A percentile compares a stretch with the other conserved stretches of the same genome.
These are phyloP conservation scores for Austroboletus festivus DNA, from an alignment of 768 basidiomycete genomes.

Conservation along the genomic window DNA sequence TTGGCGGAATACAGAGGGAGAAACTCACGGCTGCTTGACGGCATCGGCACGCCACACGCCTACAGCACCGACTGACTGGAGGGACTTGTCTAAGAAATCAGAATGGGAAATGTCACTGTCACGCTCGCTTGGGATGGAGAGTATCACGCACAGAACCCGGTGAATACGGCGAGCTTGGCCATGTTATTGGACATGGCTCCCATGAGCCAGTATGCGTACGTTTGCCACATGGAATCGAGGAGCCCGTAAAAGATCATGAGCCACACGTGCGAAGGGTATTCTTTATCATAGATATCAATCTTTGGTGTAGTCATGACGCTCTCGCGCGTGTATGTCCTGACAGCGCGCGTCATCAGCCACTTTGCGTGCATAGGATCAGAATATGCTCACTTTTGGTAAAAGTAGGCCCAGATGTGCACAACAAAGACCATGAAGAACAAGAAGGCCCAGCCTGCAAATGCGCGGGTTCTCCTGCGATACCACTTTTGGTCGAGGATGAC, in stretches of 20 bases:
- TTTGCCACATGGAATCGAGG: conserved; percentile 85
- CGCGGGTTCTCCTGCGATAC: conserved; percentile 62
- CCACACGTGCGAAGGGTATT: conserved; percentile 56
- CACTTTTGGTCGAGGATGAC: conserved; percentile 55
- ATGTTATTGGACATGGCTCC: conserved; percentile 86
- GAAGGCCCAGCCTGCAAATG: conserved; percentile 67
- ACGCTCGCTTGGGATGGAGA: neutral
- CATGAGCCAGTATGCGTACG: conserved; percentile 79
- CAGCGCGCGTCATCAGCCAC: neutral
- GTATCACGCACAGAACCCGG: conserved; percentile 69
- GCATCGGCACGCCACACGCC: conserved; percentile 73
- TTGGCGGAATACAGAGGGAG: neutral
- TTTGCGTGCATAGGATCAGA: neutral
- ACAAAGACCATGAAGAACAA: conserved; percentile 64
- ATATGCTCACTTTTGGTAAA: conserved; percentile 63
- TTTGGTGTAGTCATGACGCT: conserved; percentile 36
- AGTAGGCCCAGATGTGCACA: conserved; percentile 75
- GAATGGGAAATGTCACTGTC: neutral
- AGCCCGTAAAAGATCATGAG: conserved; percentile 74
- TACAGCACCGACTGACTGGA: conserved; percentile 73
- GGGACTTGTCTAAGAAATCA: conserved; percentile 76
- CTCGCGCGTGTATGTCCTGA: conserved; percentile 53
- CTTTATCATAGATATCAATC: conserved; percentile 57
- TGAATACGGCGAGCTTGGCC: conserved; percentile 73
- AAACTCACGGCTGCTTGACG: conserved; percentile 55